Base-by-base conservation (phyloP, 257 asterid genomes). In the Solanum chilense region DNA sequence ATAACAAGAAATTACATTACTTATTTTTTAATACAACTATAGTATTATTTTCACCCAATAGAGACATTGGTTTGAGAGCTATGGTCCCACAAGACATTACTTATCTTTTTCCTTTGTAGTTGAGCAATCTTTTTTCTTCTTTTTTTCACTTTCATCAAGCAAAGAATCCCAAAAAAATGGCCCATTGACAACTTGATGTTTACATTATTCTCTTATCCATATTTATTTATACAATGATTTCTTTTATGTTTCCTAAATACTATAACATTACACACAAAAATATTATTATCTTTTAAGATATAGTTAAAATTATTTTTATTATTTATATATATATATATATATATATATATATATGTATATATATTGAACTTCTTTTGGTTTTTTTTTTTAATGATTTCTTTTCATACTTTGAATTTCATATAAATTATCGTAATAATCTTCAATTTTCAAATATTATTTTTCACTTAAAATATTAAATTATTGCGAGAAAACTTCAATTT, bases 101-200 rank as follows among this genome's bases (percentile, higher is more conserved):
- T 82, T 29, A 82, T 71, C 87, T 86, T 88, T 87, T 33, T 18
- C 87, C 42, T 16, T 16, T 31, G 5, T 87, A 10, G 75, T 86
- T 78, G 86, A 78, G 83, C 90, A 76, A 84, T 82, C 85, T 25
- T 27, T 84, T 71, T 78, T 70, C 5, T 3, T 35, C 1, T 68
- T 71, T 4, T 31, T 31, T 8, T 4, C 90, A 83, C 83, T 66
- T 83, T 80, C 87, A 58, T 78, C 62, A 88, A 86, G 92, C 90
- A 86, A 90, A 78, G 89, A 74, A 88, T 80, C 70, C 42, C 37
- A 49, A n/a, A 37, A 18, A 16, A 31, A 73, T 83, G 87, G n/a
- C 89, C 92, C 87, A 84, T 89, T 20, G 64, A 87, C 89, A 90
- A 78, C 90, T 13, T 80, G 68, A 15, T 47, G 85, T 49, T 9